These are phyloP conservation scores for Botrytis deweyae DNA, from an alignment of 2,329 filamentous ascomycete genomes.

Conservation along the genomic window DNA sequence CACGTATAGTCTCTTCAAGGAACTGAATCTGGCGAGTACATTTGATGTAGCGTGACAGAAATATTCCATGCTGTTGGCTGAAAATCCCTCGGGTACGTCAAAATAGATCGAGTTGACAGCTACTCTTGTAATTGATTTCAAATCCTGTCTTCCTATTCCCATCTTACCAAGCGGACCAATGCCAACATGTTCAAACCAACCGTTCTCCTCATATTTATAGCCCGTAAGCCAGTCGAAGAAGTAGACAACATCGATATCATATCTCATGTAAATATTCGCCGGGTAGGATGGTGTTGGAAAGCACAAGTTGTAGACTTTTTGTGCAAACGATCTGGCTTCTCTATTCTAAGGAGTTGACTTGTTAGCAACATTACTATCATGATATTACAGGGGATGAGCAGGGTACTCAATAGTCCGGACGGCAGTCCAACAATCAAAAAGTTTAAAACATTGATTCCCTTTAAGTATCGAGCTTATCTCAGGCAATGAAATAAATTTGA, in stretches of 20 bases:
- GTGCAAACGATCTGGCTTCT: constrained; percentile 8
- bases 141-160: neutral
- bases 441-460: neutral
- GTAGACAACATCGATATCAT: constrained; percentile 3
- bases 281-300: neutral
- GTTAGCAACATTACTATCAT: constrained; percentile 5
- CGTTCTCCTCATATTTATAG: neutral
- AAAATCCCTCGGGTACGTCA: neutral
- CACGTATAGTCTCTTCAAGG: neutral
- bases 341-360: neutral
- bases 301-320: neutral
- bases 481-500: neutral
- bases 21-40: neutral
- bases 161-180: constrained; percentile 15
- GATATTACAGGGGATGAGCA: neutral
- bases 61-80: neutral
- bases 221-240: constrained; percentile 6
- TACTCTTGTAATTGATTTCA: neutral
- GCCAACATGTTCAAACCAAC: constrained; percentile 4
- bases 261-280: constrained; percentile 8
- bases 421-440: neutral
- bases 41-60: neutral
- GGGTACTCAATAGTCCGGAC: neutral
- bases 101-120: constrained; percentile 13
- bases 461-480: neutral